Conservation (phyloP, 2,329 filamentous ascomycete species). For the Aaosphaeria arxii region DNA sequence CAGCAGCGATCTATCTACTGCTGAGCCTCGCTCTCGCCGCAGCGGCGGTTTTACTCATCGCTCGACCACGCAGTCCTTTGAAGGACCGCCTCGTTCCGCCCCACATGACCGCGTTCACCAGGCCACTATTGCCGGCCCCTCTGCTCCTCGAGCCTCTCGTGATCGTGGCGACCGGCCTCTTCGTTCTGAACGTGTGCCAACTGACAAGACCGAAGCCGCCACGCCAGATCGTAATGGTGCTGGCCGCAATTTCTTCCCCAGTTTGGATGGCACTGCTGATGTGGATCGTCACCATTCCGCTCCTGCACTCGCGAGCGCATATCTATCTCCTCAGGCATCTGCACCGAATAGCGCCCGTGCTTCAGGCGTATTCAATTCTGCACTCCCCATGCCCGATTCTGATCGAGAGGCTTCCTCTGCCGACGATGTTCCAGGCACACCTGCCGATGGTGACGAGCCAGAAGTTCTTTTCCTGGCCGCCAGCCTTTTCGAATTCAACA, state of each 20-base stretch:
- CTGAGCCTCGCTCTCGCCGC: conserved; percentile 49
- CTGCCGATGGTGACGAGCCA: conserved; percentile 55
- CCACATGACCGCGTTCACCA: conserved; percentile 5
- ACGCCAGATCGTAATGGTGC: conserved; percentile 26
- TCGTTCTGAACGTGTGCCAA: conserved; percentile 13
- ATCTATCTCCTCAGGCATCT: conserved; percentile 14
- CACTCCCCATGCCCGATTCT: conserved; percentile 62
- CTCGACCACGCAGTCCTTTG: conserved; percentile 21
- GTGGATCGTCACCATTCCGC: conserved; percentile 9
- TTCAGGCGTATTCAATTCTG: conserved; percentile 82
- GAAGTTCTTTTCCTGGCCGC: conserved; percentile 87
- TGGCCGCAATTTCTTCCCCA: conserved; percentile 15
- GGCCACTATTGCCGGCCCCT: conserved; percentile 3
- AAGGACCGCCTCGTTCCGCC: conserved; percentile 26
- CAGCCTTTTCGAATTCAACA: conserved; percentile 95
- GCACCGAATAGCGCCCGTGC: conserved; percentile 47
- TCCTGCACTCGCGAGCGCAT: neutral
- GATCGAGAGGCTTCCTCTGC: conserved; percentile 11
- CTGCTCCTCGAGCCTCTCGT: neutral
- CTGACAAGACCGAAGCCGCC: conserved; percentile 3
- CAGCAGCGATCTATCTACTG: conserved; percentile 34
- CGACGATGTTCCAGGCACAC: conserved; percentile 16
- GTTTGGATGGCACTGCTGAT: conserved; percentile 24
- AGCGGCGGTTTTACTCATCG: conserved; percentile 59
- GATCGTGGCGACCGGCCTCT: neutral